Base-by-base conservation (phyloP, 1,284 basidiomycete genomes). In the Tylopilus sp. region DNA sequence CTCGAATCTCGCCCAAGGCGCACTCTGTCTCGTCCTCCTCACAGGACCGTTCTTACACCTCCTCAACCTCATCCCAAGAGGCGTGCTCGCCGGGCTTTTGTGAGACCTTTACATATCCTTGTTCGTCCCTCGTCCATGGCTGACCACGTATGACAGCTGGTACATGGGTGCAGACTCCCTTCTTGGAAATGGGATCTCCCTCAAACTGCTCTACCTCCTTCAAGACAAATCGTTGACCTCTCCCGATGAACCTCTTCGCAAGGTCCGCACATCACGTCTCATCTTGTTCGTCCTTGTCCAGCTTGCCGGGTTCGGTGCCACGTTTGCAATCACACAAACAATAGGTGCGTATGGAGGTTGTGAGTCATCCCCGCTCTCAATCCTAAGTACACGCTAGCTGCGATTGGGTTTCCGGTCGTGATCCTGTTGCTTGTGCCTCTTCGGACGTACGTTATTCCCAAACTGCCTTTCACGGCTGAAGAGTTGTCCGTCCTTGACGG, bases 291-390 rank as follows among this genome's bases (percentile, higher is more conserved):
- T 95, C 2, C 80, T 83, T 8, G 86, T 98, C 44, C 95, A 99
- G 79, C 87, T 98, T 60, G 69, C 93, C 9, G 95, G 93, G 16
- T 98, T 98, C 71, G 96, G 92, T 0, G 91, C 92, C 9, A 97
- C 96, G 0, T 95, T 98, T 76, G 94, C 94, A 1, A 91, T 98
- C 70, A 96, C 95, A 1, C 96, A 98, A 77, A 98, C 96, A 0
- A 92, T 95, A 60, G 93, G 94, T 94, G 66, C 39, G 85, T 80
- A 15, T 53, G 8, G 3, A 16, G 24, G 8, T 49, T n/a, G n/a
- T 9, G 16, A 5, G 19, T 47, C 55, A 53, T 62, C 38, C 53
- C 44, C 18, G 22, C 39, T 18, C 15, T 41, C 39, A 18, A 16
- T 41, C 44, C 39, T 41, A 16, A 41, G 22, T 22, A 44, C n/a